Evolutionary conservation across 441 rosid species (phyloP), one percentile per base, ranked within the genome.

Genomic region (Eutrema salsugineum): DNA sequence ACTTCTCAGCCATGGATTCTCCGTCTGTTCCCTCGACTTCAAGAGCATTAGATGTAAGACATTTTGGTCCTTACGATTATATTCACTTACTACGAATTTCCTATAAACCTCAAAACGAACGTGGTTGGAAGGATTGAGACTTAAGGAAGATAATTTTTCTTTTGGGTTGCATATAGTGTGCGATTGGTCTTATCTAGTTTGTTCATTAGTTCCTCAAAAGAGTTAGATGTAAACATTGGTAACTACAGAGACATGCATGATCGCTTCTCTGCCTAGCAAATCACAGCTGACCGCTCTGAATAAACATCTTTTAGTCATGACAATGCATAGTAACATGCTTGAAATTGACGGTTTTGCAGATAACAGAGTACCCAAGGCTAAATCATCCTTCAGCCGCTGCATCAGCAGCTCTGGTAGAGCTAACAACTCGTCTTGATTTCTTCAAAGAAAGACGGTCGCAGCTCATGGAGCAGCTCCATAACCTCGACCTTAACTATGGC

Each of bases 361-460:
- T 76, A 66, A 78, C 78, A 74, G 98, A 93, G 60, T 86, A 83
- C 73, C 82, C 89, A 32, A 86, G 91, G 78, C 76, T 42, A 51
- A 63, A 76, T 50, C 94, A 89, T 75, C 97, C 89, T 11, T 75
- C 93, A 15, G 79, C 71, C 0, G 82, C 89, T 35, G 89, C 94
- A 36, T 88, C 98, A 67, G 87, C 97, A 17, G 92, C 98, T 33
- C 69, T 94, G 72, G 96, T 91, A 71, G 97, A 91, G 84, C 80
- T 94, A 82, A 94, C 97, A 20, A 84, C 88, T 11, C 91, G 97
- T 32, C 97, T 94, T 12, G 98, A 94, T 80, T 94, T 91, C 82
- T 94, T 94, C 88, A 94, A 94, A 82, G 97, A 91, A 83, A 84
- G 94, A 78, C 96, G 98, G 56, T 88, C 97, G 22, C 97, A 94